These are phyloP conservation scores for Saccharomycopsis javanensis DNA, from an alignment of 805 yeast genomes.

Conservation along the genomic window DNA sequence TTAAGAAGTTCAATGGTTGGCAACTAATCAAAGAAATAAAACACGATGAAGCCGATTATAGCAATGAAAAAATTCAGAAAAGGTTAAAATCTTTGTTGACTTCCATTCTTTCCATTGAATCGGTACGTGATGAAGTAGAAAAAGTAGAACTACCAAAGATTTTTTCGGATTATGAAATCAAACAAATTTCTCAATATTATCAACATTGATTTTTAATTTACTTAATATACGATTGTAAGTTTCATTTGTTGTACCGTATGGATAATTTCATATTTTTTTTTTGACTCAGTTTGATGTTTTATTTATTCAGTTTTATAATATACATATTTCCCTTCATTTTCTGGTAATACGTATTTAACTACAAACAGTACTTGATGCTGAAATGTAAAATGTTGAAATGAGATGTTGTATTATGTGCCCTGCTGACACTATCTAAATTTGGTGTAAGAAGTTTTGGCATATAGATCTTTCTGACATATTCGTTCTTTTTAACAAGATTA, in stretches of 20 bases:
- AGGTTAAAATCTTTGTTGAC: conserved; percentile 49
- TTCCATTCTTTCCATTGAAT: conserved; percentile 39
- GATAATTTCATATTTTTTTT: no score
- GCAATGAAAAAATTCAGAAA: conserved; percentile 24
- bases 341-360: no score
- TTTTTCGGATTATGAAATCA: background rate
- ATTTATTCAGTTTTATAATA: no score
- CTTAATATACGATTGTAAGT: background rate
- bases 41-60: conserved; percentile 19
- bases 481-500: no score
- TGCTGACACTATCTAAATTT: no score
- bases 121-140: background rate
- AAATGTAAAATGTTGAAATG: background rate
- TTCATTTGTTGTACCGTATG: no score
- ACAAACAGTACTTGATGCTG: background rate
- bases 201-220: background rate
- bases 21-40: conserved; percentile 31
- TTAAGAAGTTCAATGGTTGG: conserved; percentile 58
- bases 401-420: background rate
- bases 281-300: no score
- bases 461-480: no score
- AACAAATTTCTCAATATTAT: background rate
- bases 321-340: no score
- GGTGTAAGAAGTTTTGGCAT: no score
- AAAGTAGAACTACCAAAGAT: background rate